Conservation (phyloP, 345 rosid genomes). For the Sonneratia caseolaris region DNA sequence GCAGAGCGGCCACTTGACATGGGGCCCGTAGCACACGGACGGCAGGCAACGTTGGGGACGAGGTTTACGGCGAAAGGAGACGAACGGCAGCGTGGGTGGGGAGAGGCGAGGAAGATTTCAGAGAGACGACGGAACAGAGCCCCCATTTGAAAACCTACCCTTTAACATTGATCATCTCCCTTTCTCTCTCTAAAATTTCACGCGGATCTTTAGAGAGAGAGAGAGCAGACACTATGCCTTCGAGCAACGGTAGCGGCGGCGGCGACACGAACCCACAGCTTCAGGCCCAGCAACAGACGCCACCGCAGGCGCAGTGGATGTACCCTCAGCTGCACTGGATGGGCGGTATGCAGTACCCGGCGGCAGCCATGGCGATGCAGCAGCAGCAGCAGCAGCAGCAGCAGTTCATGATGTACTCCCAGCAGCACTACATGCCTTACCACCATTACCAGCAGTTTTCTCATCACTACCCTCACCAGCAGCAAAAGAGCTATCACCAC, state of each 20-base stretch:
- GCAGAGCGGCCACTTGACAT: background rate
- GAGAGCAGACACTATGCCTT: conserved; percentile 9
- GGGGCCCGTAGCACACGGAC: conserved; percentile 1
- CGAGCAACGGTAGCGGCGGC: conserved; percentile 16
- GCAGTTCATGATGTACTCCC: conserved; percentile 93
- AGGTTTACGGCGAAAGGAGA: background rate
- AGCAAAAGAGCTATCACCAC: conserved; percentile 20
- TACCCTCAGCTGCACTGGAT: conserved; percentile 41
- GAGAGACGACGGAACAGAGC: background rate
- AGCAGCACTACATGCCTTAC: conserved; percentile 54
- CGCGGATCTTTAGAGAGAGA: background rate
- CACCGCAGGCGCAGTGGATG: conserved; percentile 23
- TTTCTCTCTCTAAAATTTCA: background rate
- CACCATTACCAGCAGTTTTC: conserved; percentile 16
- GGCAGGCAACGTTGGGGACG: background rate
- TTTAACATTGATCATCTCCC: background rate
- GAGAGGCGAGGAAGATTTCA: too few relatives aligned
- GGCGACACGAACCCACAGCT: conserved; percentile 38
- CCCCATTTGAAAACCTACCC: background rate
- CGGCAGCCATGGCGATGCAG: conserved; percentile 87
- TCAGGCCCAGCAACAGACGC: conserved; percentile 12
- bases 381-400: conserved; percentile 94
- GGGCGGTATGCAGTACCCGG: conserved; percentile 77
- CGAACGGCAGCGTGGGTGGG: too few relatives aligned
- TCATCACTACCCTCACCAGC: conserved; percentile 26